These are phyloP conservation scores for Viola pubescens DNA, from an alignment of 441 rosid species.

Conservation along the genomic window DNA sequence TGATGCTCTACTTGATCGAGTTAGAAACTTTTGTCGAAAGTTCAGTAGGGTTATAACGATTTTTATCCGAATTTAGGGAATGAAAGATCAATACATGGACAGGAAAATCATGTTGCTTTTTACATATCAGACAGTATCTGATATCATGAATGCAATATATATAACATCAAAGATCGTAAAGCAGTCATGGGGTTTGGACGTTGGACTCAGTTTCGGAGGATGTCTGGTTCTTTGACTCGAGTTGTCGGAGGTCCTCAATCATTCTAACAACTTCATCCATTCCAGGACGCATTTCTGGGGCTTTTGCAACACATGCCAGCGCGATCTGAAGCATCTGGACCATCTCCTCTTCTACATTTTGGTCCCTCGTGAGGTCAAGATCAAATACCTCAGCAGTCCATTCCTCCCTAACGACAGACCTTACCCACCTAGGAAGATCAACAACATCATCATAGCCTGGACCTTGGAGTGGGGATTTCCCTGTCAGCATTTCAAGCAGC, in stretches of 20 bases:
- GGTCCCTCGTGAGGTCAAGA: slow-evolving; percentile 66
- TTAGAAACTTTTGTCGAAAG: no score
- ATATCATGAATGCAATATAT: neutral
- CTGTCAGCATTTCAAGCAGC: slow-evolving; percentile 69
- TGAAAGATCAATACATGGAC: no score
- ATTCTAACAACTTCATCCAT: slow-evolving; percentile 75
- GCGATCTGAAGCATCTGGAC: slow-evolving; percentile 88
- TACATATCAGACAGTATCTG: slow-evolving; percentile 7
- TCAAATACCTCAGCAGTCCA: slow-evolving; percentile 99
- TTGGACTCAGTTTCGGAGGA: slow-evolving; percentile 55
- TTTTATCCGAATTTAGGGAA: no score
- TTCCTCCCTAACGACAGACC: slow-evolving; percentile 81
- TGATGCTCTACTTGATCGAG: no score
- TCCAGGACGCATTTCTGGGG: slow-evolving; percentile 66
- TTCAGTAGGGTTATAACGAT: no score
- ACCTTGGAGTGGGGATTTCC: slow-evolving; percentile 71
- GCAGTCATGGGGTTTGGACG: slow-evolving; percentile 41
- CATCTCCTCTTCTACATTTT: slow-evolving; percentile 87
- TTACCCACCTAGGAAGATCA: slow-evolving; percentile 91
- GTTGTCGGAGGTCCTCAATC: slow-evolving; percentile 64
- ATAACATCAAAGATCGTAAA: neutral
- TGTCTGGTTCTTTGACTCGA: slow-evolving; percentile 41
- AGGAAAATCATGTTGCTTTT: no score
- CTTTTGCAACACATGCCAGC: slow-evolving; percentile 60
- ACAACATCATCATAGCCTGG: slow-evolving; percentile 64